Percentiles rank a stretch among this genome's conserved stretches.
phyloP scores from a whole-genome alignment of 352 stramenopile genomes.

The Globisporangium perplexum region DNA sequence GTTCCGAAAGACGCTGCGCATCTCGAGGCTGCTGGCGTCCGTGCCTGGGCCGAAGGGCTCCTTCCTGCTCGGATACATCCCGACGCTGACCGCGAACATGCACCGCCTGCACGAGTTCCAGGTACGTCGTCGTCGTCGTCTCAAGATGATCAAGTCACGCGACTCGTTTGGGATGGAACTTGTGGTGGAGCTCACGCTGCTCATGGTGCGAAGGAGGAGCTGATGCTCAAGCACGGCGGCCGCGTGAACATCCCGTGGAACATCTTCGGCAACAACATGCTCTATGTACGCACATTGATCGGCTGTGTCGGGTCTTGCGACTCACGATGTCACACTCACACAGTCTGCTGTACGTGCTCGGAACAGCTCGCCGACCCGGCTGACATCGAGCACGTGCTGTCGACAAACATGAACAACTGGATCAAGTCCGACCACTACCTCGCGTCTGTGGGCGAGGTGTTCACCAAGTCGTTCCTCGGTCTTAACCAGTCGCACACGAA shows the following conservation, averaged over 20 bases:
- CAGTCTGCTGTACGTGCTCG: background rate
- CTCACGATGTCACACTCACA: background rate
- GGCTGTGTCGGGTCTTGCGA: background rate
- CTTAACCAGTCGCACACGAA: slow-evolving; percentile 47
- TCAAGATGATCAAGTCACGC: too few relatives aligned
- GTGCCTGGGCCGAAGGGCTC: slow-evolving; percentile 11
- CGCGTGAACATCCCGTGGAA: slow-evolving; percentile 62
- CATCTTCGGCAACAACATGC: slow-evolving; percentile 22
- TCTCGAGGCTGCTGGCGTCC: slow-evolving; percentile 2
- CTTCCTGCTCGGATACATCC: slow-evolving; percentile 3
- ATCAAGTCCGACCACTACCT: slow-evolving; percentile 58
- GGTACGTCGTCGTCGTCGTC: too few relatives aligned
- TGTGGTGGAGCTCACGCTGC: too few relatives aligned
- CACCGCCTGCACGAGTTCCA: slow-evolving; percentile 10
- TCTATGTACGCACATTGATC: background rate
- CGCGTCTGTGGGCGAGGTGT: slow-evolving; percentile 51
- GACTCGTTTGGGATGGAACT: too few relatives aligned
- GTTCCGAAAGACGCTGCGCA: slow-evolving; percentile 4
- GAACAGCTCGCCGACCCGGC: slow-evolving; percentile 34
- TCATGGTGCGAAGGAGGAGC: slow-evolving; percentile 18
- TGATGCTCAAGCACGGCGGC: slow-evolving; percentile 30
- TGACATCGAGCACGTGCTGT: slow-evolving; percentile 54
- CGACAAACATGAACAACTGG: slow-evolving; percentile 61
- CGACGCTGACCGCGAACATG: slow-evolving; percentile 3
- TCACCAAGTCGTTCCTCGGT: slow-evolving; percentile 62